These are phyloP conservation scores for Curvularia sp. DNA, from an alignment of 2,329 filamentous ascomycete species.

Conservation along the genomic window DNA sequence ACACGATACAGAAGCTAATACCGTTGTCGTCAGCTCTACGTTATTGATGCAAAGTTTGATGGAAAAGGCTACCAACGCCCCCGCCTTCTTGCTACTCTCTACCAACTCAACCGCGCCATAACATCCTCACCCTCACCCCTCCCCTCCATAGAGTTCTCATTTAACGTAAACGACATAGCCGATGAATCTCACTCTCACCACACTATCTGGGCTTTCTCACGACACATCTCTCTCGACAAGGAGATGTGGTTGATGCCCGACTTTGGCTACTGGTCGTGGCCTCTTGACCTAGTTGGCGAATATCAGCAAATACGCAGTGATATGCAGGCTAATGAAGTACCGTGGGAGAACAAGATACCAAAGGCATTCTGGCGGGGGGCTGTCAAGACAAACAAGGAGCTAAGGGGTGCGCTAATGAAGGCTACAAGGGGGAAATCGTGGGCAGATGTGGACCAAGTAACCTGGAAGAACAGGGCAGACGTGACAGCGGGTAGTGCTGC, in stretches of 20 bases:
- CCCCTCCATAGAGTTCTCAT: slow-evolving; percentile 61
- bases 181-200: slow-evolving; percentile 20
- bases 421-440: slow-evolving; percentile 24
- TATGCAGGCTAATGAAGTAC: slow-evolving; percentile 15
- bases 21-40: slow-evolving; percentile 38
- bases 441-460: slow-evolving; percentile 28
- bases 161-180: slow-evolving; percentile 53
- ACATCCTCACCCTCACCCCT: slow-evolving; percentile 58
- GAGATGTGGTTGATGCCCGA: slow-evolving; percentile 35
- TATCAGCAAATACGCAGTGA: slow-evolving; percentile 26
- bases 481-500: slow-evolving; percentile 12
- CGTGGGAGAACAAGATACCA: slow-evolving; percentile 26
- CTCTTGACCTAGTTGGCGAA: slow-evolving; percentile 23
- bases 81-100: slow-evolving; percentile 56
- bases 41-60: slow-evolving; percentile 37
- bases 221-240: slow-evolving; percentile 18
- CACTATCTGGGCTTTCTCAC: slow-evolving; percentile 26
- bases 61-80: slow-evolving; percentile 29
- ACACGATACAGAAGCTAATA: background rate
- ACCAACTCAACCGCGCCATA: slow-evolving; percentile 52
- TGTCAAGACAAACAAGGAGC: slow-evolving; percentile 32
- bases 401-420: slow-evolving; percentile 21
- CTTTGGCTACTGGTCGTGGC: slow-evolving; percentile 37
- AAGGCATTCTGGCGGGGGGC: slow-evolving; percentile 45
- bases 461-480: slow-evolving; percentile 22